Conservation (phyloP, 345 rosid species). For the Acer yangbiense region DNA sequence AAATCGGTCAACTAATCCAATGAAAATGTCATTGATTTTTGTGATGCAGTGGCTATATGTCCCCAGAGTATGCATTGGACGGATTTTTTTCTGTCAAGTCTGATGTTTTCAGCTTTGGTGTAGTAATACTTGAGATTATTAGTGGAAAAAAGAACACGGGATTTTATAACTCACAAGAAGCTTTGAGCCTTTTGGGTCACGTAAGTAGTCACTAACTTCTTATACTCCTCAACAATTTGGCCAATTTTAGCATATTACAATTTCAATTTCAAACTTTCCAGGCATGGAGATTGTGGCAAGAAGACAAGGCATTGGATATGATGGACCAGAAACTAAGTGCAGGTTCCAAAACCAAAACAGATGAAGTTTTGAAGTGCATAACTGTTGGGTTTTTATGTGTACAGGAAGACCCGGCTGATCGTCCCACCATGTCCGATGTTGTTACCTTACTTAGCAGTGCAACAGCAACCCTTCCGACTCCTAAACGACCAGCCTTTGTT, state of each 20-base stretch:
- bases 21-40: neutral
- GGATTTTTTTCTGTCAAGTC: conserved; percentile 35
- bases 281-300: conserved; percentile 60
- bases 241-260: neutral
- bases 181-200: conserved; percentile 23
- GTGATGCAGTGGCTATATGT: conserved; percentile 33
- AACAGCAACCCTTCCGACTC: no score
- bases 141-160: conserved; percentile 31
- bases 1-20: neutral
- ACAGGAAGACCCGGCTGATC: conserved; percentile 37
- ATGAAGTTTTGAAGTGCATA: conserved; percentile 33
- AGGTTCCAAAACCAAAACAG: conserved; percentile 14
- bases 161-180: conserved; percentile 9
- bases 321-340: conserved; percentile 34
- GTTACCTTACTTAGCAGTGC: neutral
- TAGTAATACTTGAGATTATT: conserved; percentile 35
- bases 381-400: conserved; percentile 35
- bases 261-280: conserved; percentile 18
- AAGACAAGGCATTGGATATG: conserved; percentile 34
- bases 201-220: conserved; percentile 17
- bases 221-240: neutral
- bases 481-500: no score
- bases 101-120: conserved; percentile 36
- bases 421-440: conserved; percentile 35
- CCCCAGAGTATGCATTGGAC: conserved; percentile 23